A percentile compares a stretch with the other conserved stretches of the same genome.
Evolutionary conservation across 768 basidiomycete species (phyloP).

Genomic region (Podaxis sp.): DNA sequence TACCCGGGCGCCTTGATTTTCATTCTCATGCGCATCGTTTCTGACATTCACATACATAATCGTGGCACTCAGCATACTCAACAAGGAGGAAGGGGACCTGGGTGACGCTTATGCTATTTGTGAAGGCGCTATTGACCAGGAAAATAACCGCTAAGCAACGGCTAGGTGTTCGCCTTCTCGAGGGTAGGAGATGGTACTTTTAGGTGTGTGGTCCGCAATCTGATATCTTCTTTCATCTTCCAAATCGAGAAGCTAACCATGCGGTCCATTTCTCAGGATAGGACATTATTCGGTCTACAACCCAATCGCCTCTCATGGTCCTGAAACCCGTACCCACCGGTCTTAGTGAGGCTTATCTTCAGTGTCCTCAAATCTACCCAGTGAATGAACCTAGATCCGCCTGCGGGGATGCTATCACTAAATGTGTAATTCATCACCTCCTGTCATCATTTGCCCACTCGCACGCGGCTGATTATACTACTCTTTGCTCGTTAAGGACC

Average conservation of each 20-base stretch:
- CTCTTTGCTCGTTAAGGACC: conserved; percentile 61
- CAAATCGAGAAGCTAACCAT: conserved; percentile 1
- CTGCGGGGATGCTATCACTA: conserved; percentile 69
- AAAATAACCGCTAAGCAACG: conserved; percentile 51
- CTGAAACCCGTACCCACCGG: conserved; percentile 12
- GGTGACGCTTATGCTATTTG: conserved; percentile 53
- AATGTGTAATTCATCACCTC: conserved; percentile 58
- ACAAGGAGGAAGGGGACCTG: conserved; percentile 20
- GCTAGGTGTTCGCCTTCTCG: conserved; percentile 50
- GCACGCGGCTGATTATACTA: conserved; percentile 73
- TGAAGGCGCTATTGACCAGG: conserved; percentile 83
- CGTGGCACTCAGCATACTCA: conserved; percentile 45
- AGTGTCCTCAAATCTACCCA: conserved; percentile 7
- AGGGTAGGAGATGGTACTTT: conserved; percentile 73
- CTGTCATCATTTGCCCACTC: conserved; percentile 73
- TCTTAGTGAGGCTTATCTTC: background rate
- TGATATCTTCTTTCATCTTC: background rate
- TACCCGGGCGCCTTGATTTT: conserved; percentile 51
- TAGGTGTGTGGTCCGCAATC: conserved; percentile 43
- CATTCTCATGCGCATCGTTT: conserved; percentile 61
- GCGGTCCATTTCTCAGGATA: conserved; percentile 26
- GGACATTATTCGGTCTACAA: conserved; percentile 85
- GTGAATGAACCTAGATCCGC: conserved; percentile 59
- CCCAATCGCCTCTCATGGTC: conserved; percentile 29
- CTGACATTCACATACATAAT: conserved; percentile 65